These are phyloP conservation scores for Eremothecium sinecaudum DNA, from an alignment of 1,139 yeast genomes.

Conservation along the genomic window DNA sequence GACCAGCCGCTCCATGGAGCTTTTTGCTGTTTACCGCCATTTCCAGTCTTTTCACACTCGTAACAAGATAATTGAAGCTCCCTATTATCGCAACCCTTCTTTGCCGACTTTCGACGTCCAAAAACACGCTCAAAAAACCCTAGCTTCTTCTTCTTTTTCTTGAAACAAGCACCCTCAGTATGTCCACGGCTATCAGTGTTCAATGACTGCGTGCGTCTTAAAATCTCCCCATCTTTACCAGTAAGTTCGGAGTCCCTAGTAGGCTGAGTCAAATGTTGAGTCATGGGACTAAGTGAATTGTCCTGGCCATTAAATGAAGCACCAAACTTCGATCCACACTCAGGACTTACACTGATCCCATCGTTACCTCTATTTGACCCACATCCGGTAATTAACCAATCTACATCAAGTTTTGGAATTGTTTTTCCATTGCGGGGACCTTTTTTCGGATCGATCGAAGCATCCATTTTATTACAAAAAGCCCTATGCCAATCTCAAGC, in stretches of 20 bases:
- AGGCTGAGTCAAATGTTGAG: not conserved
- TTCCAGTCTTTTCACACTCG: too few species aligned
- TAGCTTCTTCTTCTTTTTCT: conserved; percentile 27
- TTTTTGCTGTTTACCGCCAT: not conserved
- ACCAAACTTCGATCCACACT: not conserved
- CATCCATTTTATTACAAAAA: too few species aligned
- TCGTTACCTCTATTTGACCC: not conserved
- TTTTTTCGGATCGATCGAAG: too few species aligned
- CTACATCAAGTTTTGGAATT: conserved; percentile 11
- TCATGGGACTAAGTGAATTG: not conserved
- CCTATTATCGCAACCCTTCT: not conserved
- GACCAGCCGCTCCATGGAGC: not conserved
- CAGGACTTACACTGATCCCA: not conserved
- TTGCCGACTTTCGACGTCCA: not conserved
- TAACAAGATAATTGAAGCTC: too few species aligned
- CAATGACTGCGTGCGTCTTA: conserved; percentile 28
- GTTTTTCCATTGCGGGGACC: too few species aligned
- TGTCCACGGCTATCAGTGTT: conserved; percentile 17
- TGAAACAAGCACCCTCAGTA: conserved; percentile 10
- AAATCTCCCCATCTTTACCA: conserved; percentile 3
- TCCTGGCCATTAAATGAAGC: not conserved
- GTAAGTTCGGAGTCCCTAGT: not conserved
- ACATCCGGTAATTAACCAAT: conserved; percentile 12
- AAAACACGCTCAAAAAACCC: conserved; percentile 27
- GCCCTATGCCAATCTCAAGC: too few species aligned